phyloP scores from a whole-genome alignment of 2,329 filamentous ascomycete species.

The Pseudogymnoascus sp. region DNA sequence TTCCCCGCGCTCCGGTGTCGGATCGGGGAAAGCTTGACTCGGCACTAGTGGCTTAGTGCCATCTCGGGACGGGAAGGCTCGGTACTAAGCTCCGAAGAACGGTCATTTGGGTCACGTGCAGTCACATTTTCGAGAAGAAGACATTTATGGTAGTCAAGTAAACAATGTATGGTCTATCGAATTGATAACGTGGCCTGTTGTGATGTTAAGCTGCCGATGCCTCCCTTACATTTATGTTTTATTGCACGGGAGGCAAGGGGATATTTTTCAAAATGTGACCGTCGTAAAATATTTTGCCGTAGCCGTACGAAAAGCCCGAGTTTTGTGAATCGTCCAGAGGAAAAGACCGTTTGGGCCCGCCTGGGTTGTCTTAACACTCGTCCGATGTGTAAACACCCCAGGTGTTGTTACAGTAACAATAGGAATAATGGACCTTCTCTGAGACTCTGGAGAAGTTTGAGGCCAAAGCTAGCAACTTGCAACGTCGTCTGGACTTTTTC shows the following conservation, averaged over 20 bases:
- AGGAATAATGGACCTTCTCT: neutral
- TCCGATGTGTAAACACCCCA: neutral
- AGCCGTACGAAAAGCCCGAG: neutral
- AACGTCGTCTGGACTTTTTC: conserved; percentile 6
- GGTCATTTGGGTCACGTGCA: neutral
- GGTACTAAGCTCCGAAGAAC: conserved; percentile 5
- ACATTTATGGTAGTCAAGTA: neutral
- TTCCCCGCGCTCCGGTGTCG: conserved; percentile 9
- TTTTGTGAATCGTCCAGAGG: neutral
- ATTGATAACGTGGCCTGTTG: neutral
- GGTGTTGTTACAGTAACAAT: neutral
- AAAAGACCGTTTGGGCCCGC: neutral
- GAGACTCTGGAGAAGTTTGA: neutral
- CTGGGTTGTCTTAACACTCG: neutral
- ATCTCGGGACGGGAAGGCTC: conserved; percentile 7
- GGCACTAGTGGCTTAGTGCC: conserved; percentile 4
- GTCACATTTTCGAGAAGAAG: neutral
- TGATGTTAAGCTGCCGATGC: neutral
- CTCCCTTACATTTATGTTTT: neutral
- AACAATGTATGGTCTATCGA: neutral
- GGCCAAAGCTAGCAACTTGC: neutral
- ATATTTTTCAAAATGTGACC: neutral
- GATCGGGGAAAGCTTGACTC: conserved; percentile 9
- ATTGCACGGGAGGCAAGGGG: neutral
- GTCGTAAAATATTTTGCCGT: neutral